Base-by-base conservation (phyloP, 2,329 filamentous ascomycete species). In the Pseudonectria foliicola region DNA sequence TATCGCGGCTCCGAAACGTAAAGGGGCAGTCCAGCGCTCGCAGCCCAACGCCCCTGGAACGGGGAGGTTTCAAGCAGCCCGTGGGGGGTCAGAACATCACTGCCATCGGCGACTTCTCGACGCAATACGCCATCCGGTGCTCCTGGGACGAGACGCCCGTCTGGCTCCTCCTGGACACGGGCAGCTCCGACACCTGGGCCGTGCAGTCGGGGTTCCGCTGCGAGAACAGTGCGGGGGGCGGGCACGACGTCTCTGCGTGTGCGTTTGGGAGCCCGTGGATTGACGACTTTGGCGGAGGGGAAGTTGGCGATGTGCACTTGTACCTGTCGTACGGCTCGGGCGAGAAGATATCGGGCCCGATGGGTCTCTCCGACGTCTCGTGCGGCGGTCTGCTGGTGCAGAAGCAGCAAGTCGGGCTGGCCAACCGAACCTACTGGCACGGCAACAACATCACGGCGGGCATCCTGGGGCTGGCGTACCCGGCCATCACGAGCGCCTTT, bases 381-480 rank as follows among this genome's bases (percentile, higher is more conserved):
- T 59, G 71, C 12, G 69, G 63, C 3, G 67, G 66, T 7, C 46
- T 73, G 21, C 55, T 51, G 0, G 68, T 72, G 25, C 47, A 51
- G 13, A 54, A 56, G 23, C 70, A 73, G 50, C 63, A 70, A 45
- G 60, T 72, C 29, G 68, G 63, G 10, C 56, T 75, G 13, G 70
- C 67, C 29, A 71, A 65, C 45, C 56, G 54, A 37, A 71, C 70
- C 3, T 63, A 62, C 48, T 74, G 71, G 70, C 59, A 58, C 36
- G 71, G 70, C 29, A 65, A 73, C 53, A 73, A 73, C 49, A 45
- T 64, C 28, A 73, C 70, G 15, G 67, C 66, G 35, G 71, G 70
- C 6, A 56, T 74, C 29, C 52, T 74, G 13, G 71, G 70, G 0
- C 59, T 75, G 38, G 70, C 67, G 1, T 74, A 71, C 35, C 66